Percentiles rank a stretch among this genome's conserved stretches.
Conservation (phyloP, 164 flowering plant species). For the Aristolochia californica region DNA sequence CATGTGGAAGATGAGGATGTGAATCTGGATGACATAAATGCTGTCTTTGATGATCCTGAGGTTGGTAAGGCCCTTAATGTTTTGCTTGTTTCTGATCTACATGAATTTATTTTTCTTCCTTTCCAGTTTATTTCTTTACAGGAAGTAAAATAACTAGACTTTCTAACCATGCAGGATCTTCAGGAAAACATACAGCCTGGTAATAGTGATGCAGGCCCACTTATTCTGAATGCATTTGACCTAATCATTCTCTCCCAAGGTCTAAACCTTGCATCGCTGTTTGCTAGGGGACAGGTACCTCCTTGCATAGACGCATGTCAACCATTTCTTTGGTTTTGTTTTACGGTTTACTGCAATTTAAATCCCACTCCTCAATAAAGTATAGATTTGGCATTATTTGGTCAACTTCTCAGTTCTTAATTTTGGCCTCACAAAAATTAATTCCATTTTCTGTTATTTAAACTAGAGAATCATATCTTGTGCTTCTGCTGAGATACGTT, state of each 20-base stretch:
- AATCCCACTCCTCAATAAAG: background rate
- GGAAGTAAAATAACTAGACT: background rate
- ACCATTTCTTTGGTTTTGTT: background rate
- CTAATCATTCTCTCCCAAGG: slow-evolving; percentile 94
- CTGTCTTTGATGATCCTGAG: slow-evolving; percentile 82
- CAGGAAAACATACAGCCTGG: slow-evolving; percentile 25
- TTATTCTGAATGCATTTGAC: slow-evolving; percentile 87
- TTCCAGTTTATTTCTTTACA: background rate
- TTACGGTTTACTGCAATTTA: background rate
- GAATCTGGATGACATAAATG: slow-evolving; percentile 87
- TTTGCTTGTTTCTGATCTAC: background rate
- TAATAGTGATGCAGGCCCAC: slow-evolving; percentile 55
- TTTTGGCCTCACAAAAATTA: background rate
- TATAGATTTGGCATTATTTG: no score
- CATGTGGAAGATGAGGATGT: slow-evolving; percentile 75
- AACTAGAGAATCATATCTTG: no score
- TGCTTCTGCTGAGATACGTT: no score
- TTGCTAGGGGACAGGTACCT: slow-evolving; percentile 74
- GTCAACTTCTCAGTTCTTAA: background rate
- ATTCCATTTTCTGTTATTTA: background rate
- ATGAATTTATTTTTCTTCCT: background rate
- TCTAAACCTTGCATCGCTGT: slow-evolving; percentile 81
- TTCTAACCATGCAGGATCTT: slow-evolving; percentile 33
- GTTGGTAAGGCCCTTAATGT: slow-evolving; percentile 32
- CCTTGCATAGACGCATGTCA: background rate